These are phyloP conservation scores for Russula brevipes DNA, from an alignment of 768 basidiomycete species.

Conservation along the genomic window DNA sequence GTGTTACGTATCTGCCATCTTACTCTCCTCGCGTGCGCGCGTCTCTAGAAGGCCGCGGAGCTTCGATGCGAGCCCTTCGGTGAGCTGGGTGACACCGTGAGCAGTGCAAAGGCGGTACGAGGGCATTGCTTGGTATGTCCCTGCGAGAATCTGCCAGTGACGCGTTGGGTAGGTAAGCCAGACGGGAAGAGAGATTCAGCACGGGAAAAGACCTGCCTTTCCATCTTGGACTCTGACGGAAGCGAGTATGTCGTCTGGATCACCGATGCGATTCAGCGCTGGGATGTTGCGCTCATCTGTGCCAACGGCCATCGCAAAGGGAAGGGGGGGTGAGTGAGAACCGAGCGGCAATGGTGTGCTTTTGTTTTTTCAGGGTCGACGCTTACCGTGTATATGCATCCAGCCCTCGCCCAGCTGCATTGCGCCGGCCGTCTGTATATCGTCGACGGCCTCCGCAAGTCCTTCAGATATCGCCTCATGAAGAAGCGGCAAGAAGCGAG, in stretches of 20 bases:
- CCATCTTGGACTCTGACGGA: conserved; percentile 68
- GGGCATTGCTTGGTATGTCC: conserved; percentile 82
- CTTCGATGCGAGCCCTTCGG: conserved; percentile 54
- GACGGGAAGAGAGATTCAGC: not conserved
- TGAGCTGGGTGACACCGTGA: conserved; percentile 65
- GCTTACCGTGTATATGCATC: conserved; percentile 73
- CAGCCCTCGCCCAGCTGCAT: conserved; percentile 67
- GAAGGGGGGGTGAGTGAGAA: not conserved
- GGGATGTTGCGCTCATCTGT: conserved; percentile 67
- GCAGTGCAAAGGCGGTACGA: conserved; percentile 75
- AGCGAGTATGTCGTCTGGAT: conserved; percentile 80
- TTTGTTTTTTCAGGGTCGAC: too few species aligned
- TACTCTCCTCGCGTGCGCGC: conserved; percentile 32
- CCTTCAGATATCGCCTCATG: conserved; percentile 55
- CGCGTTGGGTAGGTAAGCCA: not conserved
- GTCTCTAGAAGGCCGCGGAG: conserved; percentile 40
- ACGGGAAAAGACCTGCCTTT: conserved; percentile 40
- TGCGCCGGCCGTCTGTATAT: conserved; percentile 60
- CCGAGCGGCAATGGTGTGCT: not conserved
- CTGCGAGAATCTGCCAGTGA: conserved; percentile 48
- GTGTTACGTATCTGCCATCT: not conserved
- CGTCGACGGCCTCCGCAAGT: conserved; percentile 55
- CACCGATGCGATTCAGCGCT: conserved; percentile 67
- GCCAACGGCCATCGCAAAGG: not conserved
- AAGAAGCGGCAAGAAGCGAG: conserved; percentile 35